phyloP scores from a whole-genome alignment of 306 rosid species.

The Casuarina equisetifolia region DNA sequence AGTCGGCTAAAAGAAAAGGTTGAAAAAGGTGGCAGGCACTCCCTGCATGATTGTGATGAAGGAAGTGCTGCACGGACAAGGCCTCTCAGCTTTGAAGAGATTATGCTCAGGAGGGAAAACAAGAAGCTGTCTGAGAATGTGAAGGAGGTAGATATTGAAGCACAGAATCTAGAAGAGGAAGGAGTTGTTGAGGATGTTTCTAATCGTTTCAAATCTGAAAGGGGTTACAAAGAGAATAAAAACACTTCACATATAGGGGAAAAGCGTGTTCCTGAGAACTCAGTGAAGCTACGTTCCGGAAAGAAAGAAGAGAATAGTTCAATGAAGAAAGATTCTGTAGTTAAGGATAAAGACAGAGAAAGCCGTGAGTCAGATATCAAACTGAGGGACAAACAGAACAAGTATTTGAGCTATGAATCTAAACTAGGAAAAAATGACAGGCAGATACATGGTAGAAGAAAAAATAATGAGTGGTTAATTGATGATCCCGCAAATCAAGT shows the following conservation, averaged over 20 bases:
- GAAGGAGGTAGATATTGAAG: conserved; percentile 37
- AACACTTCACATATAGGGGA: conserved; percentile 37
- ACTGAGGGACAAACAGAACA: conserved; percentile 33
- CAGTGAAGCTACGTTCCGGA: conserved; percentile 47
- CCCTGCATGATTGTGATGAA: conserved; percentile 42
- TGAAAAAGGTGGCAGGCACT: conserved; percentile 33
- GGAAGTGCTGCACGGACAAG: conserved; percentile 91
- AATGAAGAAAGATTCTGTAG: conserved; percentile 37
- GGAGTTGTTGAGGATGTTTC: conserved; percentile 38
- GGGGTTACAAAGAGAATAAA: conserved; percentile 24
- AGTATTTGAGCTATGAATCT: conserved; percentile 20
- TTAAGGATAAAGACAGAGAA: conserved; percentile 45
- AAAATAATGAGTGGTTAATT: conserved; percentile 11
- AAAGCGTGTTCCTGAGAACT: conserved; percentile 37
- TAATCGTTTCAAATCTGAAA: conserved; percentile 41
- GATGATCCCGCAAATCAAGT: conserved; percentile 43
- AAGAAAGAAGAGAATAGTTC: conserved; percentile 44
- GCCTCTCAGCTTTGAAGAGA: conserved; percentile 80
- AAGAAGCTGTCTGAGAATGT: conserved; percentile 51
- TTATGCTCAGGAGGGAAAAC: conserved; percentile 67
- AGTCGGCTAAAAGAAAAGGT: conserved; percentile 45
- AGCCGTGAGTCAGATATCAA: conserved; percentile 30
- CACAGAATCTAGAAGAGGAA: conserved; percentile 29
- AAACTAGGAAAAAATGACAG: conserved; percentile 28
- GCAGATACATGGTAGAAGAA: conserved; percentile 21